Percentiles rank a stretch among this genome's conserved stretches.
These are phyloP conservation scores for Kuraishia cidri DNA, from an alignment of 805 yeast genomes.

Conservation along the genomic window DNA sequence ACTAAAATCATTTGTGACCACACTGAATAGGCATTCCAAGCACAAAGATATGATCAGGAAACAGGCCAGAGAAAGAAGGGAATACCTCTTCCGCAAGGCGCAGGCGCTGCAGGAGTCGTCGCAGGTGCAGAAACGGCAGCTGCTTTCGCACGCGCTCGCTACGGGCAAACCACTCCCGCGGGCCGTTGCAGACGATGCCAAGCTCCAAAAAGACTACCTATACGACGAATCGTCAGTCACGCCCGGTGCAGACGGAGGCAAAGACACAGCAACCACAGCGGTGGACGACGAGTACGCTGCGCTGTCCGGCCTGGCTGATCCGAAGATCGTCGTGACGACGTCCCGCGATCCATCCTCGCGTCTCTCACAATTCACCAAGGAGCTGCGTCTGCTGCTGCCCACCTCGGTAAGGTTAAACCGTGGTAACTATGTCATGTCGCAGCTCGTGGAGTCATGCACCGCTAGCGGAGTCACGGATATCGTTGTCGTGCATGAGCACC, in stretches of 20 bases:
- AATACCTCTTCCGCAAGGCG: constrained; percentile 83
- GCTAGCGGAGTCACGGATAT: constrained; percentile 78
- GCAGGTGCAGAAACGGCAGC: constrained; percentile 77
- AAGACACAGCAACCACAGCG: constrained; percentile 42
- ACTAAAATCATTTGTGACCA: no score
- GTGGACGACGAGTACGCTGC: constrained; percentile 92
- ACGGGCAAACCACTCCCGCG: constrained; percentile 85
- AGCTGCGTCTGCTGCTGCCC: constrained; percentile 82
- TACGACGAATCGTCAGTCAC: constrained; percentile 89
- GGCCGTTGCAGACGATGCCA: constrained; percentile 81
- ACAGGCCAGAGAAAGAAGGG: constrained; percentile 95
- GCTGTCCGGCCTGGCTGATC: constrained; percentile 81
- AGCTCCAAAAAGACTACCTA: constrained; percentile 71
- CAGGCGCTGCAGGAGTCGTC: constrained; percentile 86
- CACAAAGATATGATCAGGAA: constrained; percentile 66
- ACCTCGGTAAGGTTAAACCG: constrained; percentile 83
- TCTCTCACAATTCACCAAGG: constrained; percentile 87
- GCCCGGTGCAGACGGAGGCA: no score
- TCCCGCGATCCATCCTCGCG: constrained; percentile 85
- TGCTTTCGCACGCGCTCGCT: constrained; percentile 80
- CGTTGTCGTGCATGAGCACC: constrained; percentile 84
- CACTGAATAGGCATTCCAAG: no score
- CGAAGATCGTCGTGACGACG: constrained; percentile 87
- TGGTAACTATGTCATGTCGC: constrained; percentile 86
- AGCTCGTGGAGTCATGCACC: constrained; percentile 76